Evolutionary conservation across 2,329 filamentous ascomycete genomes (phyloP).

Genomic region (Aspergillus aculeatus): DNA sequence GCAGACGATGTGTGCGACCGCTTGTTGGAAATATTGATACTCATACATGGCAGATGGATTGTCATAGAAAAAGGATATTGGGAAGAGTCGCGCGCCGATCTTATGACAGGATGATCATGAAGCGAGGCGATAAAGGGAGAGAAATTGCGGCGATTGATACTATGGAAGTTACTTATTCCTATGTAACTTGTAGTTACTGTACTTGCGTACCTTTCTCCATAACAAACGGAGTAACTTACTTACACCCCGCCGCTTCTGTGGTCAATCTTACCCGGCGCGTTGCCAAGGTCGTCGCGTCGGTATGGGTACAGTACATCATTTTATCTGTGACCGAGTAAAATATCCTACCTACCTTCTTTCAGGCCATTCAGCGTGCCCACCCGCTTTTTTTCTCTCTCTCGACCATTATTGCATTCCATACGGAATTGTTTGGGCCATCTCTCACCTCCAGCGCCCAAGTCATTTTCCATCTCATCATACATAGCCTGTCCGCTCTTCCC

Average conservation of each 20-base stretch:
- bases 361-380: background rate
- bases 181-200: too few species aligned
- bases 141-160: too few species aligned
- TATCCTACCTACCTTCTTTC: background rate
- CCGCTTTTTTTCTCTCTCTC: background rate
- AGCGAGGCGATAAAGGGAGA: too few species aligned
- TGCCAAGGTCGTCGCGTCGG: background rate
- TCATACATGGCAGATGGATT: too few species aligned
- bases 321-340: background rate
- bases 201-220: too few species aligned
- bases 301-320: background rate
- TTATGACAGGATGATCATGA: too few species aligned
- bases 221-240: too few species aligned
- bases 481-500: background rate
- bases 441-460: background rate
- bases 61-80: too few species aligned
- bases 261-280: background rate
- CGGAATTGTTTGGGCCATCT: background rate
- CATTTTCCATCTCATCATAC: background rate
- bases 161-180: too few species aligned
- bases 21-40: too few species aligned
- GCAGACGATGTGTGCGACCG: too few species aligned
- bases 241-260: background rate
- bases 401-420: background rate
- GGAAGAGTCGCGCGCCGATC: too few species aligned